Conservation (phyloP, 2,329 filamentous ascomycete genomes). For the Aureobasidium sp. region DNA sequence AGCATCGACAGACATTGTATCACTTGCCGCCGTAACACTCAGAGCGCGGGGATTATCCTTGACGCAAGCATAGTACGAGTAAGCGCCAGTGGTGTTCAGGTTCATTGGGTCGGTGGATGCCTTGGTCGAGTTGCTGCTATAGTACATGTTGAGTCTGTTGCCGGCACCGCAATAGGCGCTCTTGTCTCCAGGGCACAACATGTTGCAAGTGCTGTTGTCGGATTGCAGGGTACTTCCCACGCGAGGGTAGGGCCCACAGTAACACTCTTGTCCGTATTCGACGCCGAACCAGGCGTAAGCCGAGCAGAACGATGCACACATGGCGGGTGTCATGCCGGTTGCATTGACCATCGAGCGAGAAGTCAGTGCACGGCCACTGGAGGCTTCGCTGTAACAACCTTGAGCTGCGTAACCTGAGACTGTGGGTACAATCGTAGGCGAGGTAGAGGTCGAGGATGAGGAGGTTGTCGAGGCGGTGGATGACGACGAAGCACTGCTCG, state of each 20-base stretch:
- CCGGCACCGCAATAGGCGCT: conserved; percentile 27
- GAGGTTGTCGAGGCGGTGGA: not conserved
- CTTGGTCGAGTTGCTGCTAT: not conserved
- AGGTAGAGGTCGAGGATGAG: conserved; percentile 6
- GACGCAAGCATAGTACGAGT: not conserved
- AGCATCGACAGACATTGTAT: conserved; percentile 34
- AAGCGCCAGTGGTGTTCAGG: not conserved
- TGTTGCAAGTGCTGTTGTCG: conserved; percentile 3
- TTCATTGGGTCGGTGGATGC: not conserved
- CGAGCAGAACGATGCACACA: conserved; percentile 13
- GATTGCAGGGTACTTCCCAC: not conserved
- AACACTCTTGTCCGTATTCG: conserved; percentile 19
- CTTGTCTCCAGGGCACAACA: conserved; percentile 25
- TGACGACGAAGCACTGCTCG: not conserved
- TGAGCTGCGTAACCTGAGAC: conserved; percentile 19
- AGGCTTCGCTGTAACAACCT: conserved; percentile 19
- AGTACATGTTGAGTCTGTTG: conserved; percentile 19
- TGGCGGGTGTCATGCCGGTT: conserved; percentile 13
- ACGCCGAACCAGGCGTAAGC: conserved; percentile 18
- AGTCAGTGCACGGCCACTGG: conserved; percentile 14
- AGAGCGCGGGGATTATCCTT: not conserved
- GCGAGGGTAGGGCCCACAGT: conserved; percentile 15
- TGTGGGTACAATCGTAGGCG: conserved; percentile 21
- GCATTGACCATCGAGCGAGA: conserved; percentile 7
- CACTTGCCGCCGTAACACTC: conserved; percentile 14